These are phyloP conservation scores for Cladosporium phlei DNA, from an alignment of 2,329 filamentous ascomycete species.

Conservation along the genomic window DNA sequence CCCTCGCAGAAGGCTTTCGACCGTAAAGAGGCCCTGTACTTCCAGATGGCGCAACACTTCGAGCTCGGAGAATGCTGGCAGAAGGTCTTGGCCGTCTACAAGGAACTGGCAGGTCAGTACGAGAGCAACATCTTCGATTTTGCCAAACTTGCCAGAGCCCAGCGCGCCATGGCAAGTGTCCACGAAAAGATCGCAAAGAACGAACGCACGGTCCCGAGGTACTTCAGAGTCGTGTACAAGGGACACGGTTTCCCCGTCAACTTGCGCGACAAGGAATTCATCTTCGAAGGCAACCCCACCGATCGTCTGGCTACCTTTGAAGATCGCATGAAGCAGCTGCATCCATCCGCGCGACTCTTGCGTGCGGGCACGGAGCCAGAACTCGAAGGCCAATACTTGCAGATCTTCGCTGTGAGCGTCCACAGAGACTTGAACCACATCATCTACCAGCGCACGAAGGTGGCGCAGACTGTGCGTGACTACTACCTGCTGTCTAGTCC, in stretches of 20 bases:
- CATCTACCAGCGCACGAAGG: constrained; percentile 81
- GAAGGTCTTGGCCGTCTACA: constrained; percentile 79
- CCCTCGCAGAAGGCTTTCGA: constrained; percentile 84
- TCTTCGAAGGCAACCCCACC: constrained; percentile 75
- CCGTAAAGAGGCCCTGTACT: constrained; percentile 85
- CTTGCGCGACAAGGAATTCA: constrained; percentile 83
- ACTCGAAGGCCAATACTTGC: constrained; percentile 83
- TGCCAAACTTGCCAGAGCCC: constrained; percentile 79
- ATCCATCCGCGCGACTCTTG: constrained; percentile 78
- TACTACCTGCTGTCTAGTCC: constrained; percentile 76
- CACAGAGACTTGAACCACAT: constrained; percentile 78
- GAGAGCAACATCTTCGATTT: constrained; percentile 88
- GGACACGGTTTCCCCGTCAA: constrained; percentile 80
- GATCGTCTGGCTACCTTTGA: constrained; percentile 79
- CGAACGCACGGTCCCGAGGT: constrained; percentile 72
- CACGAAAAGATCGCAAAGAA: constrained; percentile 84
- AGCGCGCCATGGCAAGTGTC: constrained; percentile 85
- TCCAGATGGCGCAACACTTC: constrained; percentile 90
- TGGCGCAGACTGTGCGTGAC: constrained; percentile 78
- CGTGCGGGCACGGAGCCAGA: constrained; percentile 64
- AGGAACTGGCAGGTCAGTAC: constrained; percentile 87
- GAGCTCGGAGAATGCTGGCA: constrained; percentile 94
- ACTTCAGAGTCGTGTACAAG: constrained; percentile 86
- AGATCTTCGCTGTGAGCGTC: constrained; percentile 73
- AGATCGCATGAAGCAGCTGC: constrained; percentile 86